phyloP scores from a whole-genome alignment of 345 rosid genomes.

The Bruguiera gymnorhiza region DNA sequence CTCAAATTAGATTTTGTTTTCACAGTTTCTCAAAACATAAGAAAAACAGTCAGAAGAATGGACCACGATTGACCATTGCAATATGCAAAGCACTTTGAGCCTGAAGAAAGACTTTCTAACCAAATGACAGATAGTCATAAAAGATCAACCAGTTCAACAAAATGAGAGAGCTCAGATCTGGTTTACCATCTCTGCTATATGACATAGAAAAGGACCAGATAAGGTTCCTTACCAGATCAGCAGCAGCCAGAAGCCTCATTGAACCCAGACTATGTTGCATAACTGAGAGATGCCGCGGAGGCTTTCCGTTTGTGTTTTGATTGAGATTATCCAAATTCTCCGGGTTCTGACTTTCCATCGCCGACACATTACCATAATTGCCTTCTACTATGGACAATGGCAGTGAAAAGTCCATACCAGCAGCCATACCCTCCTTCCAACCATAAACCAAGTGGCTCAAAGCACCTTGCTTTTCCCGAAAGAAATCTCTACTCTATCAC shows the following conservation, averaged over 20 bases:
- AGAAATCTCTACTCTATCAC: not conserved
- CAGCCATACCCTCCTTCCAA: constrained; percentile 43
- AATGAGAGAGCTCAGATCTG: not conserved
- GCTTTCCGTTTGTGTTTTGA: constrained; percentile 57
- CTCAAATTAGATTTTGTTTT: not conserved
- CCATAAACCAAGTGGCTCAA: constrained; percentile 31
- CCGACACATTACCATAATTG: constrained; percentile 33
- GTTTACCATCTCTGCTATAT: not conserved
- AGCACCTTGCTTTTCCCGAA: not conserved
- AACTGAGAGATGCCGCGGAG: constrained; percentile 61
- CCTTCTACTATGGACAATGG: constrained; percentile 47
- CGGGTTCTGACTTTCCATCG: constrained; percentile 37
- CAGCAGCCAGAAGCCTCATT: constrained; percentile 41
- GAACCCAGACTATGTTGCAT: constrained; percentile 45
- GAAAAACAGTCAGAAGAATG: not conserved
- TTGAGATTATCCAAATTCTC: constrained; percentile 46
- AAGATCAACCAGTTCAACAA: not conserved
- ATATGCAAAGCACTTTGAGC: not conserved
- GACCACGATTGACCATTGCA: not conserved
- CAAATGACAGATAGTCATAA: not conserved
- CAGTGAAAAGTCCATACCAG: constrained; percentile 62
- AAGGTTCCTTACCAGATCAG: constrained; percentile 47
- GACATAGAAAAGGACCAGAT: not conserved
- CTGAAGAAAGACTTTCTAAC: not conserved
- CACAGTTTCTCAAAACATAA: not conserved